These are phyloP conservation scores for Diaporthe sp. DNA, from an alignment of 2,329 filamentous ascomycete genomes.

Conservation along the genomic window DNA sequence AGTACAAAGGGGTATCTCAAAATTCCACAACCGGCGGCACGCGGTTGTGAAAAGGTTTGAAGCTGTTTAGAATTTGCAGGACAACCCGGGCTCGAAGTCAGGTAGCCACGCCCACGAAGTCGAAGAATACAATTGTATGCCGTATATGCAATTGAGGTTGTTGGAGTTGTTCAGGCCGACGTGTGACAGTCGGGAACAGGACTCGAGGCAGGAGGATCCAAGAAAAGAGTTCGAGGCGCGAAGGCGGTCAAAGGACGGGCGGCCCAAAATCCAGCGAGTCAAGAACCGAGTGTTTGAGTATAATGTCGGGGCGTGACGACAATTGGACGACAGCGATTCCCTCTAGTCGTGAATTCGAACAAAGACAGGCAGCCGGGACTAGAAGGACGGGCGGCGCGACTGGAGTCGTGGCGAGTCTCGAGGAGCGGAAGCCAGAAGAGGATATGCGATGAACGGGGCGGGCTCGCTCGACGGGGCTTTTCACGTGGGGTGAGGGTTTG, in stretches of 20 bases:
- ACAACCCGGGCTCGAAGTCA: conserved; percentile 29
- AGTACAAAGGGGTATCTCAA: conserved; percentile 36
- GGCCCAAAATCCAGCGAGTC: conserved; percentile 33
- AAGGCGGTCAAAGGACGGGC: conserved; percentile 34
- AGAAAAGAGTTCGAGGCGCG: conserved; percentile 16
- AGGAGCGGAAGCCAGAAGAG: conserved; percentile 24
- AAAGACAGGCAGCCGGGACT: conserved; percentile 33
- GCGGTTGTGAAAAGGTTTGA: conserved; percentile 21
- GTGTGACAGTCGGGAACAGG: conserved; percentile 25
- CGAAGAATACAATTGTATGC: conserved; percentile 34
- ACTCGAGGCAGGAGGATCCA: conserved; percentile 18
- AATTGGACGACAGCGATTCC: conserved; percentile 20
- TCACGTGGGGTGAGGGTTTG: conserved; percentile 15
- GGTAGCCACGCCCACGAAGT: conserved; percentile 20
- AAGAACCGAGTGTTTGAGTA: conserved; percentile 29
- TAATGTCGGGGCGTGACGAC: conserved; percentile 21
- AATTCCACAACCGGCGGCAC: conserved; percentile 30
- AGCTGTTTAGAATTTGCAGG: conserved; percentile 34
- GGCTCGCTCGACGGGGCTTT: conserved; percentile 20
- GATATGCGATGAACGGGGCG: conserved; percentile 32
- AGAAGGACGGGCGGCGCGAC: conserved; percentile 25
- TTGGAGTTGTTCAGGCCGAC: conserved; percentile 21
- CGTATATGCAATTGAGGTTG: conserved; percentile 32
- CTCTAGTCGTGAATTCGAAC: conserved; percentile 31
- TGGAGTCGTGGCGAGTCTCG: conserved; percentile 24